These are phyloP conservation scores for Paraleonurus japonicus DNA, from an alignment of 257 asterid species.

Conservation along the genomic window DNA sequence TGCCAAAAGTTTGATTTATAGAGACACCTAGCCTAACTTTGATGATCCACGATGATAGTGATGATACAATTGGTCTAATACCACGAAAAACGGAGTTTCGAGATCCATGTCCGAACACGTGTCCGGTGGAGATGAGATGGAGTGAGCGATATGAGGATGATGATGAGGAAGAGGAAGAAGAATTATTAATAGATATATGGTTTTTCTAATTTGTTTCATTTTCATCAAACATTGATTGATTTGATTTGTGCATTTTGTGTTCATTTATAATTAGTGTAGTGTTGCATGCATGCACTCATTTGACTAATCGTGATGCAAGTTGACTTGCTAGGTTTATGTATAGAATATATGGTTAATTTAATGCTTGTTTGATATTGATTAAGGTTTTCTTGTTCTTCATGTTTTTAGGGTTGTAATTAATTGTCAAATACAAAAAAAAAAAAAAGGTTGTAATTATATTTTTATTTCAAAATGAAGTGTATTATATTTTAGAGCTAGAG, in stretches of 20 bases:
- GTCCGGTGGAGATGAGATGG: slow-evolving; percentile 23
- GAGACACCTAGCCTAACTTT: slow-evolving; percentile 22
- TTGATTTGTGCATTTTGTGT: slow-evolving; percentile 1
- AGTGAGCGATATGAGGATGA: neutral
- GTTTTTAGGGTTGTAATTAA: neutral
- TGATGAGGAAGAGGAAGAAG: neutral
- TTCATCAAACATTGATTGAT: slow-evolving; percentile 7
- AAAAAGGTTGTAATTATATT: neutral
- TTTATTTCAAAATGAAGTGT: neutral
- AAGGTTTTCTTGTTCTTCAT: neutral
- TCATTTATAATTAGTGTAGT: neutral
- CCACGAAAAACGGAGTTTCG: slow-evolving; percentile 19
- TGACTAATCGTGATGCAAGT: neutral
- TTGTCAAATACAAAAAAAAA: too few relatives aligned
- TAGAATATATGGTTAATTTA: neutral
- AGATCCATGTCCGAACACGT: slow-evolving; percentile 21
- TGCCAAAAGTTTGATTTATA: slow-evolving; percentile 37
- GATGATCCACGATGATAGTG: neutral
- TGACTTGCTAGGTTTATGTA: too few relatives aligned
- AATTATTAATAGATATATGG: neutral
- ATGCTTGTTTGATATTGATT: neutral
- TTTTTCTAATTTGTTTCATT: neutral
- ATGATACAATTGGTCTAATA: slow-evolving; percentile 3
- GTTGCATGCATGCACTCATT: neutral
- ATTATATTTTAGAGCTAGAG: too few relatives aligned